Conservation (phyloP, 768 basidiomycete species). For the Rhodotorula kratochvilovae region DNA sequence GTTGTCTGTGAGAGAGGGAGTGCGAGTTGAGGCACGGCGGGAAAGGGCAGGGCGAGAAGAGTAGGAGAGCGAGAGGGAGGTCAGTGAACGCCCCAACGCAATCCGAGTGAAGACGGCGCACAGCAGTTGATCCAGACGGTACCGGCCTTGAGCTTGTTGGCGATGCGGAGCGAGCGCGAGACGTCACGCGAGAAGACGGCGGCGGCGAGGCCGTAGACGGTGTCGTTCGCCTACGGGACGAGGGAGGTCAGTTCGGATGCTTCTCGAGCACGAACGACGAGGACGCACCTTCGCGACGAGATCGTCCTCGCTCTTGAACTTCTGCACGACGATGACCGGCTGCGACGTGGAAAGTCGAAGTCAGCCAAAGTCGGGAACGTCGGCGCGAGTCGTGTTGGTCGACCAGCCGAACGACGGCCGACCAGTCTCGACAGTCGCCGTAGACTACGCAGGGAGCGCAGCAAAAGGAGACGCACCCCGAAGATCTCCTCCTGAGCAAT, state of each 20-base stretch:
- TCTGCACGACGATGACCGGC: conserved; percentile 69
- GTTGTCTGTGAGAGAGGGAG: not conserved
- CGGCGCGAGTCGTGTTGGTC: fast-evolving
- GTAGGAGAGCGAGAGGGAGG: not conserved
- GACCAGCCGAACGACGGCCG: too few relatives aligned
- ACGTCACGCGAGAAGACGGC: conserved; percentile 71
- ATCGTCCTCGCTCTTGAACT: conserved; percentile 53
- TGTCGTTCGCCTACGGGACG: not conserved
- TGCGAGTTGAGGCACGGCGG: not conserved
- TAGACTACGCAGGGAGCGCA: not conserved
- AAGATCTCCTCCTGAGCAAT: conserved; percentile 56
- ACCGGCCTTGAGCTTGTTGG: conserved; percentile 72
- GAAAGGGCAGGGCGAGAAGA: not conserved
- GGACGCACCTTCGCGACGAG: conserved; percentile 9
- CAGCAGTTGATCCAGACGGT: conserved; percentile 45
- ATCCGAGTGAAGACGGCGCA: not conserved
- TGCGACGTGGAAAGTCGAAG: not conserved
- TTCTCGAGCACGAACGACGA: too few relatives aligned
- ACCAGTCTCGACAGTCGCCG: too few relatives aligned
- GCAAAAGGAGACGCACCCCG: conserved; percentile 40
- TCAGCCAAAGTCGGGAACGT: too few relatives aligned
- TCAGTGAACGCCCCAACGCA: too few relatives aligned
- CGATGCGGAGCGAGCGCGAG: conserved; percentile 65
- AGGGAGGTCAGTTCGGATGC: not conserved
- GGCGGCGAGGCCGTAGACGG: conserved; percentile 54